A percentile compares a stretch with the other conserved stretches of the same genome.
These are phyloP conservation scores for Neonectria faginata DNA, from an alignment of 2,329 filamentous ascomycete species.

Conservation along the genomic window DNA sequence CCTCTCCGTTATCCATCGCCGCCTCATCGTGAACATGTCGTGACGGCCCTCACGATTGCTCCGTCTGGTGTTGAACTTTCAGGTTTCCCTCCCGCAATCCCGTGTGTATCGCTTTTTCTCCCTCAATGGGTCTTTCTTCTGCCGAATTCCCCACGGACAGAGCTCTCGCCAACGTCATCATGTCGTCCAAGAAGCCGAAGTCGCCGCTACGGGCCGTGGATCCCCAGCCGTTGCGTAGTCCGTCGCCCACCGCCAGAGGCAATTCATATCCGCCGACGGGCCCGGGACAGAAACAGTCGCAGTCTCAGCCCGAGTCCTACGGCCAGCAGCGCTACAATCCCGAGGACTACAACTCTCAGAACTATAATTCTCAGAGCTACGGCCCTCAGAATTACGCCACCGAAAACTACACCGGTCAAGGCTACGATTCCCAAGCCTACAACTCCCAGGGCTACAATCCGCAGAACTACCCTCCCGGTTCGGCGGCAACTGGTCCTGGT, in stretches of 20 bases:
- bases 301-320: constrained; percentile 29
- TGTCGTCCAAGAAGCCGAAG: constrained; percentile 28
- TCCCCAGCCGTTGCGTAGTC: constrained; percentile 45
- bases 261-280: constrained; percentile 31
- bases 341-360: constrained; percentile 37
- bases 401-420: constrained; percentile 16
- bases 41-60: constrained; percentile 26
- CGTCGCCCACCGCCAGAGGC: constrained; percentile 37
- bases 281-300: constrained; percentile 13
- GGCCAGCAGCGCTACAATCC: constrained; percentile 33
- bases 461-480: constrained; percentile 40
- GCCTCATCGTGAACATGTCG: constrained; percentile 23
- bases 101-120: not conserved
- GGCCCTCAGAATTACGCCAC: constrained; percentile 23
- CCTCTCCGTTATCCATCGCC: constrained; percentile 37
- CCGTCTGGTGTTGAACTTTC: constrained; percentile 16
- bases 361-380: constrained; percentile 31
- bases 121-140: not conserved
- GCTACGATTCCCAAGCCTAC: constrained; percentile 16
- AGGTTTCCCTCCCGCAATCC: not conserved
- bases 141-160: constrained; percentile 2
- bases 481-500: constrained; percentile 7
- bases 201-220: constrained; percentile 44
- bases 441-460: constrained; percentile 31
- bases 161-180: constrained; percentile 19